Conservation (phyloP, 1,284 basidiomycete genomes). For the Paramarasmius palmivorus region DNA sequence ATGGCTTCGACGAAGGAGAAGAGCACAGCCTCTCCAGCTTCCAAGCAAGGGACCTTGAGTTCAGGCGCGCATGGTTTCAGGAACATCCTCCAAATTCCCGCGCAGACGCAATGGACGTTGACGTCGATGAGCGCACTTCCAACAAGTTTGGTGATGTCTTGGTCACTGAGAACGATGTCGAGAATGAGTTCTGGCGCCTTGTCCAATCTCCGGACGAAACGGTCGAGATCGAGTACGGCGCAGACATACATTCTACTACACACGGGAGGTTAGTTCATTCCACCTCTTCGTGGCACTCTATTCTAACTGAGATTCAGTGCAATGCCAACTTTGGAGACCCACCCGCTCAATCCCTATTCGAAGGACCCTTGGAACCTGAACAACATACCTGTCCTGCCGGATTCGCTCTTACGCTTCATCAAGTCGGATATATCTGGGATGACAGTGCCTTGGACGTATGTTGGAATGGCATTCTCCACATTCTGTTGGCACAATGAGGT, state of each 20-base stretch:
- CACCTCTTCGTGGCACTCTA: not conserved
- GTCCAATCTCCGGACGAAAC: constrained; percentile 89
- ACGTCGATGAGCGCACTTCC: constrained; percentile 46
- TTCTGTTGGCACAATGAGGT: constrained; percentile 99
- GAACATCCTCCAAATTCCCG: constrained; percentile 60
- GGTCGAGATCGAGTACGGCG: constrained; percentile 98
- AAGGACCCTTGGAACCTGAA: constrained; percentile 98
- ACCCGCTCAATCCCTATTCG: constrained; percentile 86
- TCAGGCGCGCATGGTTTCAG: constrained; percentile 88
- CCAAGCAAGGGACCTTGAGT: constrained; percentile 88
- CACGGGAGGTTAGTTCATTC: constrained; percentile 80
- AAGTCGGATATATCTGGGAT: constrained; percentile 99
- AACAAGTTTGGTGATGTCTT: constrained; percentile 63
- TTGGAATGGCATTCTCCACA: constrained; percentile 98
- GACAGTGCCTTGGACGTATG: constrained; percentile 99
- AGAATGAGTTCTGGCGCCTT: constrained; percentile 96
- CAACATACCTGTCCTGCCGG: constrained; percentile 89
- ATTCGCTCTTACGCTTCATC: constrained; percentile 90
- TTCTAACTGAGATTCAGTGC: constrained; percentile 55
- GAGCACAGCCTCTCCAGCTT: constrained; percentile 93
- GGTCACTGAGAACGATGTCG: constrained; percentile 88
- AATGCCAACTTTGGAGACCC: constrained; percentile 92
- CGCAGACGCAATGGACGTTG: constrained; percentile 25
- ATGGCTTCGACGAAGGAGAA: constrained; percentile 98
- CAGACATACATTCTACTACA: constrained; percentile 96